phyloP scores from a whole-genome alignment of 768 basidiomycete species.

The Fibroporia radiculosa region DNA sequence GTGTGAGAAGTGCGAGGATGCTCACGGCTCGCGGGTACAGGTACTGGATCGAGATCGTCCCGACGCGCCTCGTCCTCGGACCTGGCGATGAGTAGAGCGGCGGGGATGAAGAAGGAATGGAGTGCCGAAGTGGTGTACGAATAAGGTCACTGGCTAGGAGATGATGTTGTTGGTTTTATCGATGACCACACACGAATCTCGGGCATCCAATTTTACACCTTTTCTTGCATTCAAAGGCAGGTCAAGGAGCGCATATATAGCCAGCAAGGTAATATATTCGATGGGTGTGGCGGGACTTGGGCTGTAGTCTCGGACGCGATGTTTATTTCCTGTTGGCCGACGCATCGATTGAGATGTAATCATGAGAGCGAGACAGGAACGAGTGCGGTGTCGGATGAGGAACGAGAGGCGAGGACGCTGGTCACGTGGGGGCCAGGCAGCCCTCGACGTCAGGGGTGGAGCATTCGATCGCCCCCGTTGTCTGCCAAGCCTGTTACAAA shows the following conservation, averaged over 20 bases:
- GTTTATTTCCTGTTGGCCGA: too few species aligned
- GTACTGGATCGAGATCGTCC: conserved; percentile 55
- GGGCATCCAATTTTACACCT: not conserved
- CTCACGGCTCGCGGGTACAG: conserved; percentile 22
- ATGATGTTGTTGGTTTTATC: not conserved
- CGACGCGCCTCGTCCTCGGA: conserved; percentile 1
- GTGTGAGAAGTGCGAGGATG: not conserved
- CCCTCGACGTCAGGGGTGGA: too few species aligned
- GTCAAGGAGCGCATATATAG: not conserved
- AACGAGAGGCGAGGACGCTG: too few species aligned
- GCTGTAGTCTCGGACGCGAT: too few species aligned
- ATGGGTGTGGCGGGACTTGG: not conserved
- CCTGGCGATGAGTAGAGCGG: conserved; percentile 1
- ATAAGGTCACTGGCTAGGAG: not conserved
- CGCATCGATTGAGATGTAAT: too few species aligned
- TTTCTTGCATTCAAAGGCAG: not conserved
- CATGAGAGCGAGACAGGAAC: too few species aligned
- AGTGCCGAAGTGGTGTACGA: not conserved
- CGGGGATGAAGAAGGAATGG: not conserved
- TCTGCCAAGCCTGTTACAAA: too few species aligned
- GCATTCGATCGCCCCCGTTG: too few species aligned
- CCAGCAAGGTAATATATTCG: not conserved
- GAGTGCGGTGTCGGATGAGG: too few species aligned
- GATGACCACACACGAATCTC: not conserved
- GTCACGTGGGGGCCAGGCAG: too few species aligned